These are phyloP conservation scores for Acanthamoeba quina DNA, from an alignment of 208 protist species.

Conservation along the genomic window DNA sequence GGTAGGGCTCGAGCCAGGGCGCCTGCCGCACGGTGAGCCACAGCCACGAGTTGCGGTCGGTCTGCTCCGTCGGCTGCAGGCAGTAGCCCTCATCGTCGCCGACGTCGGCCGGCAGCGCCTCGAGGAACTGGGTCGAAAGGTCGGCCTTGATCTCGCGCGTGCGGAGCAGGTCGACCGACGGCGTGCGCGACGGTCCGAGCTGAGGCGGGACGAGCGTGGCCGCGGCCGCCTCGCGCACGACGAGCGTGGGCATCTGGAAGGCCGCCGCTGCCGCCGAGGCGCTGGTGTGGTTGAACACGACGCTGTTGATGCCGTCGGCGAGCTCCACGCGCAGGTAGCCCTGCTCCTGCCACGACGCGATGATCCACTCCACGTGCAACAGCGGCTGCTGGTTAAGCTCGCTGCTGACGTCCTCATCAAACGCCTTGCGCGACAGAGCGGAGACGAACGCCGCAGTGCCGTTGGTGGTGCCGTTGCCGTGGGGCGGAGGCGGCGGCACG, in stretches of 20 bases:
- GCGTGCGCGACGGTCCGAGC: neutral
- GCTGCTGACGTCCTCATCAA: neutral
- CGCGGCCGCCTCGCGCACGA: neutral
- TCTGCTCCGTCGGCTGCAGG: constrained; percentile 37
- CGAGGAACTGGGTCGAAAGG: constrained; percentile 21
- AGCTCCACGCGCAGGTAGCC: neutral
- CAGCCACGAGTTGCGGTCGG: constrained; percentile 27
- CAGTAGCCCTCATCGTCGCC: neutral
- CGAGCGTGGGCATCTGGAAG: neutral
- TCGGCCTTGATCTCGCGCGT: neutral
- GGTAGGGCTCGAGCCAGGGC: constrained; percentile 30
- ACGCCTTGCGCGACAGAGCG: neutral
- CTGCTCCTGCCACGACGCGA: neutral
- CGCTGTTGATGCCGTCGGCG: neutral
- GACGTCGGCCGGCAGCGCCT: neutral
- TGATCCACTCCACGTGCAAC: constrained; percentile 22
- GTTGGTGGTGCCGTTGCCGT: neutral
- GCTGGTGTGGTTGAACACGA: neutral
- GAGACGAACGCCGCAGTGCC: neutral
- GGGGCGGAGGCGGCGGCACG: neutral
- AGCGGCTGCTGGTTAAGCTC: neutral
- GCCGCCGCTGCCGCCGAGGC: neutral
- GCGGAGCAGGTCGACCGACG: neutral
- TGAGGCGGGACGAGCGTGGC: neutral
- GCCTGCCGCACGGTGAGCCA: constrained; percentile 24